Evolutionary conservation across 768 basidiomycete genomes (phyloP).

Genomic region (Crassisporium funariophilum): DNA sequence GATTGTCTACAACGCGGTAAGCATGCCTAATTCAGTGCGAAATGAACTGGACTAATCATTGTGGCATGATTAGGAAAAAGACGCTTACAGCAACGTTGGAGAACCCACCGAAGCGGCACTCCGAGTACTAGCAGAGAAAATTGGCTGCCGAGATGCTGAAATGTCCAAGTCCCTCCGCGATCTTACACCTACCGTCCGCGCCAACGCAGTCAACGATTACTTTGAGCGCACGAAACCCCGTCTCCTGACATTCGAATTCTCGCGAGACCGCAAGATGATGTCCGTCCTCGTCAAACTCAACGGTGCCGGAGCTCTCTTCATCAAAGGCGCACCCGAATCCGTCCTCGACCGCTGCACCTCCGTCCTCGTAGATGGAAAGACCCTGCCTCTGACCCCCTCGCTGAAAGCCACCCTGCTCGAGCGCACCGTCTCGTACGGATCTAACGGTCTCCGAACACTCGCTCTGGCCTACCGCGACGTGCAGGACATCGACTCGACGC

Average conservation of each 20-base stretch:
- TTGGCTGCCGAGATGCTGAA: conserved; percentile 71
- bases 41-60: conserved; percentile 5
- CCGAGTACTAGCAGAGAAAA: conserved; percentile 93
- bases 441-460: conserved; percentile 84
- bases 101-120: conserved; percentile 98
- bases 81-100: conserved; percentile 78
- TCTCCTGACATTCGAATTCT: conserved; percentile 95
- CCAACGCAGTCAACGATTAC: conserved; percentile 83
- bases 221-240: conserved; percentile 77
- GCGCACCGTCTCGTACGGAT: conserved; percentile 73
- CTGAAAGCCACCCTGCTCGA: conserved; percentile 64
- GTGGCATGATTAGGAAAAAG: conserved; percentile 76
- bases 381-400: conserved; percentile 63
- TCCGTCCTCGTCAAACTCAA: conserved; percentile 84
- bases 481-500: conserved; percentile 71
- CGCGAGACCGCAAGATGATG: conserved; percentile 99
- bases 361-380: conserved; percentile 63
- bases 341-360: conserved; percentile 88
- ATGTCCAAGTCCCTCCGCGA: conserved; percentile 56
- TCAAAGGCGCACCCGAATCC: conserved; percentile 96
- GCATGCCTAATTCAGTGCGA: conserved; percentile 21
- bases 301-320: conserved; percentile 77
- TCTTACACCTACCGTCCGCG: conserved; percentile 62
- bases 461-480: conserved; percentile 87
- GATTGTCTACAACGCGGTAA: conserved; percentile 78